A percentile compares a stretch with the other conserved stretches of the same genome.
phyloP scores from a whole-genome alignment of 1,284 basidiomycete genomes.

The Rugosomyces carneus region DNA sequence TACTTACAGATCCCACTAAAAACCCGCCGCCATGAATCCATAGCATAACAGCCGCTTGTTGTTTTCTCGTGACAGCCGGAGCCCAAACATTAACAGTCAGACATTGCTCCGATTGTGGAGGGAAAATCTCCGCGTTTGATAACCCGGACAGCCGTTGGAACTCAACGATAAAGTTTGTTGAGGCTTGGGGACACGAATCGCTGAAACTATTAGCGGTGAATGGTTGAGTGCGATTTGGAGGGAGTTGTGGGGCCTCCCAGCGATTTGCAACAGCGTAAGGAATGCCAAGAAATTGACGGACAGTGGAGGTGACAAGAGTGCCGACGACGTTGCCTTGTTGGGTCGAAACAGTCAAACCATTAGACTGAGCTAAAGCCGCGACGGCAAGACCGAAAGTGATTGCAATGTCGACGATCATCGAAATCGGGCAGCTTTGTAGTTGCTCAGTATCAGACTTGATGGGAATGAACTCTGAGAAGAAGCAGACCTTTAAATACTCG shows the following conservation, averaged over 20 bases:
- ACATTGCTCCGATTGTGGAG: conserved; percentile 26
- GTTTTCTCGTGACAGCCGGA: conserved; percentile 24
- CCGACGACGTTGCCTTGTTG: conserved; percentile 26
- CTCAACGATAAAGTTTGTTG: conserved; percentile 17
- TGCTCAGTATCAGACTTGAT: not conserved
- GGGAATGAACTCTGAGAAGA: not conserved
- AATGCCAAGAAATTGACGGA: conserved; percentile 29
- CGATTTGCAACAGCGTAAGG: conserved; percentile 28
- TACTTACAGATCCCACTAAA: conserved; percentile 27
- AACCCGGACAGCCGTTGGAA: conserved; percentile 22
- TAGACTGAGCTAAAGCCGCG: conserved; percentile 6
- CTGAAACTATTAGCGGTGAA: conserved; percentile 25
- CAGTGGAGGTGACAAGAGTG: conserved; percentile 19
- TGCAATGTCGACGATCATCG: not conserved
- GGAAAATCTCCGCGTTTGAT: conserved; percentile 10
- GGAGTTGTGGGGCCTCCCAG: conserved; percentile 25
- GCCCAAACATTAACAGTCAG: conserved; percentile 29
- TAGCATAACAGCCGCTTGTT: conserved; percentile 28
- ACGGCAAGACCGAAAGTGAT: conserved; percentile 1
- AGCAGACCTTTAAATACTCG: not conserved
- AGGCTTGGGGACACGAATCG: conserved; percentile 25
- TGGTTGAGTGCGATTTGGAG: conserved; percentile 17
- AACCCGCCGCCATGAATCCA: conserved; percentile 32
- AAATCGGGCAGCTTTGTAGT: not conserved
- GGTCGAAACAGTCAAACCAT: conserved; percentile 22